A percentile compares a stretch with the other conserved stretches of the same genome.
Conservation (phyloP, 2,329 filamentous ascomycete species). For the Scytalidium lignicola region DNA sequence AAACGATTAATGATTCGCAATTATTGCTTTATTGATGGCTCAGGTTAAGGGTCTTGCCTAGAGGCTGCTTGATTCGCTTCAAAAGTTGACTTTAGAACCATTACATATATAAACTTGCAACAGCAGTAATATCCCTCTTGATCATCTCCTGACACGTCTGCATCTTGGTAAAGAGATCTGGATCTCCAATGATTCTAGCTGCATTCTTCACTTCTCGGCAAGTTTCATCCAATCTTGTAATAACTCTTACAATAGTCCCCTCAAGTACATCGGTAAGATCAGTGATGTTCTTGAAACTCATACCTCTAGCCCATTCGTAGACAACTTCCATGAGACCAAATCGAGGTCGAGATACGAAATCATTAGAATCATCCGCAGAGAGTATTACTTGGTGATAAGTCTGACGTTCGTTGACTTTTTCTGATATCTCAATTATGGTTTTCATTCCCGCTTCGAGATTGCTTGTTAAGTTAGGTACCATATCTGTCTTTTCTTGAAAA, state of each 20-base stretch:
- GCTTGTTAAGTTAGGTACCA: conserved; percentile 72
- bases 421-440: conserved; percentile 82
- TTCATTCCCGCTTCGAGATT: conserved; percentile 77
- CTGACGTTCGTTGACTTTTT: conserved; percentile 89
- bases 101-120: conserved; percentile 83
- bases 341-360: conserved; percentile 79
- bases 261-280: conserved; percentile 94
- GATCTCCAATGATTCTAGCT: conserved; percentile 90
- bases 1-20: too few relatives aligned
- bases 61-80: too few relatives aligned
- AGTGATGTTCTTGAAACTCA: conserved; percentile 98
- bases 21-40: too few relatives aligned
- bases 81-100: too few relatives aligned
- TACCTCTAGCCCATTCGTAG: conserved; percentile 95
- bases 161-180: conserved; percentile 93
- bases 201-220: conserved; percentile 97
- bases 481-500: conserved; percentile 93
- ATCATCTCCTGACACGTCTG: conserved; percentile 96
- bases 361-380: conserved; percentile 82
- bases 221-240: conserved; percentile 90
- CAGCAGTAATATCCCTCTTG: conserved; percentile 89
- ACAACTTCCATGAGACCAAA: conserved; percentile 97
- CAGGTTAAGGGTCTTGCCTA: too few relatives aligned
- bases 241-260: conserved; percentile 93
- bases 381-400: conserved; percentile 89